Conservation (phyloP, 441 rosid species). For the Gossypium trilobum region DNA sequence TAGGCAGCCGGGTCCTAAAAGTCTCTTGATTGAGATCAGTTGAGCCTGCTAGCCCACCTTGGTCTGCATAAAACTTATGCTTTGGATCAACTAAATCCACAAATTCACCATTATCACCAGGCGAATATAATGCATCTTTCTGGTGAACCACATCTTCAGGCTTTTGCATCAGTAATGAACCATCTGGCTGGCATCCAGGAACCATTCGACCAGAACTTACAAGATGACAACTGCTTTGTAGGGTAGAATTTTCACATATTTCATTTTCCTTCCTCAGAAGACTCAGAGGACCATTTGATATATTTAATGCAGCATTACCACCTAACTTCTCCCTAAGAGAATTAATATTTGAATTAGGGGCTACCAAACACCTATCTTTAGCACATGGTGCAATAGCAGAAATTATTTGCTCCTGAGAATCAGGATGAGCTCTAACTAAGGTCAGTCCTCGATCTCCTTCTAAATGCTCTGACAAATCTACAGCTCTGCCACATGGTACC, state of each 20-base stretch:
- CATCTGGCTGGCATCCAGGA: slow-evolving; percentile 27
- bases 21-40: slow-evolving; percentile 24
- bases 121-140: slow-evolving; percentile 21
- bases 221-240: slow-evolving; percentile 26
- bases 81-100: slow-evolving; percentile 26
- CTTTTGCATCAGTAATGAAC: slow-evolving; percentile 33
- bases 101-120: slow-evolving; percentile 27
- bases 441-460: slow-evolving; percentile 27
- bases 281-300: slow-evolving; percentile 29
- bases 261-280: slow-evolving; percentile 19
- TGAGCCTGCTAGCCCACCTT: slow-evolving; percentile 31
- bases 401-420: slow-evolving; percentile 27
- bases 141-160: slow-evolving; percentile 35
- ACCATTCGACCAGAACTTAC: slow-evolving; percentile 26
- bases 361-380: slow-evolving; percentile 26
- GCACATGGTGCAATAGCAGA: slow-evolving; percentile 6
- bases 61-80: slow-evolving; percentile 26
- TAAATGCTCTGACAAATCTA: slow-evolving; percentile 26
- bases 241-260: slow-evolving; percentile 32
- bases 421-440: slow-evolving; percentile 26
- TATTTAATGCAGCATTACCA: slow-evolving; percentile 28
- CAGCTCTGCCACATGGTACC: slow-evolving; percentile 18
- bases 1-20: slow-evolving; percentile 22
- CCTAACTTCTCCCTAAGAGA: slow-evolving; percentile 31
- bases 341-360: slow-evolving; percentile 30